Conservation (phyloP, 805 yeast genomes). For the Priceomyces fermenticarens region DNA sequence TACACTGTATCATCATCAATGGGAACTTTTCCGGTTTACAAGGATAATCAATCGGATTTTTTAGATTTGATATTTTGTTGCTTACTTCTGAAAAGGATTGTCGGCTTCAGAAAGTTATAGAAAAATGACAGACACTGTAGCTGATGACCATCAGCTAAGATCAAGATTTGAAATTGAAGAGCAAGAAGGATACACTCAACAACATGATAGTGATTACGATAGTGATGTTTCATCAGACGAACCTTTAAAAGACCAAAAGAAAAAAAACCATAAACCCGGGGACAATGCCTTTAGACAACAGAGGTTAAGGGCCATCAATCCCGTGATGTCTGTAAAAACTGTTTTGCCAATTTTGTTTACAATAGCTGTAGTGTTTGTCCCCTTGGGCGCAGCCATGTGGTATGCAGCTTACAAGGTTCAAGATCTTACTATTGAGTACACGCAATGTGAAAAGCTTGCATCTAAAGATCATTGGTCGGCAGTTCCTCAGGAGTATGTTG, state of each 20-base stretch:
- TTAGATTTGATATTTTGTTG: no score
- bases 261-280: constrained; percentile 61
- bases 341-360: constrained; percentile 39
- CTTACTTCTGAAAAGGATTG: no score
- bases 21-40: no score
- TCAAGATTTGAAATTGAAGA: no score
- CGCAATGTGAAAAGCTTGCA: constrained; percentile 39
- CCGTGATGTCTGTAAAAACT: constrained; percentile 40
- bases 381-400: constrained; percentile 48
- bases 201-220: constrained; percentile 21
- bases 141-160: no score
- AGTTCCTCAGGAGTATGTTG: constrained; percentile 36
- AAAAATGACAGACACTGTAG: no score
- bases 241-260: constrained; percentile 38
- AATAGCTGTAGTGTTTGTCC: constrained; percentile 39
- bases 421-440: constrained; percentile 40
- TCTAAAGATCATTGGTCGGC: constrained; percentile 28
- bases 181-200: no score
- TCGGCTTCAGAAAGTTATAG: no score
- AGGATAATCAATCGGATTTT: no score
- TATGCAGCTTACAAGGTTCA: constrained; percentile 37
- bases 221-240: constrained; percentile 43
- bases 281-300: constrained; percentile 59
- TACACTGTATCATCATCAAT: no score
- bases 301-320: constrained; percentile 48